These are phyloP conservation scores for Lentinus polychrous DNA, from an alignment of 1,284 basidiomycete species.

Conservation along the genomic window DNA sequence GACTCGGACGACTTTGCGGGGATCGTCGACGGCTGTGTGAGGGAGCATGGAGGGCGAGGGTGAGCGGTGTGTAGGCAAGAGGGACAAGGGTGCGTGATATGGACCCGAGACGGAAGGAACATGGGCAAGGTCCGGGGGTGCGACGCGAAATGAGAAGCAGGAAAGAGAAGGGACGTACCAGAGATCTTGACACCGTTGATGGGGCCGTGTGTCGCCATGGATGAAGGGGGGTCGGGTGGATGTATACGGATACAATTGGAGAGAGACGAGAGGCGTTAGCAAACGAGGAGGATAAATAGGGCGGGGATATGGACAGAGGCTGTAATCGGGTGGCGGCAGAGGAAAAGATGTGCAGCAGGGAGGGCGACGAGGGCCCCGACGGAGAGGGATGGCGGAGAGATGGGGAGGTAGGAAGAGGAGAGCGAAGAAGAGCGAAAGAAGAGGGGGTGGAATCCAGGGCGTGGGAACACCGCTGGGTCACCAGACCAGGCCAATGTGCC, in stretches of 20 bases:
- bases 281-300: slow-evolving; percentile 1
- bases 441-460: slow-evolving; percentile 10
- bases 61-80: slow-evolving; percentile 13
- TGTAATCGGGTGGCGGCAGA: neutral
- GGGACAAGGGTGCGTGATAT: slow-evolving; percentile 18
- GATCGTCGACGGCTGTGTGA: slow-evolving; percentile 79
- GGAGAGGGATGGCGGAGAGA: neutral
- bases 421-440: slow-evolving; percentile 14
- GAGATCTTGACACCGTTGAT: slow-evolving; percentile 90
- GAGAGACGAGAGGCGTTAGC: slow-evolving; percentile 2
- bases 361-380: neutral
- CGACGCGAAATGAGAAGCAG: slow-evolving; percentile 23
- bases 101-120: slow-evolving; percentile 1
- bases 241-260: slow-evolving; percentile 26
- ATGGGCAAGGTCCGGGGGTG: neutral
- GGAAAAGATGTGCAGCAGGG: neutral
- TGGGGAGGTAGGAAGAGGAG: slow-evolving; percentile 6
- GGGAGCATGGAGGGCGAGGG: slow-evolving; percentile 8
- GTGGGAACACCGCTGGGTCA: slow-evolving; percentile 1
- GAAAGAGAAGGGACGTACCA: slow-evolving; percentile 48
- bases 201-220: slow-evolving; percentile 72
- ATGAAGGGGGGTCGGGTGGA: slow-evolving; percentile 9
- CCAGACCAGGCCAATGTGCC: neutral
- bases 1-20: slow-evolving; percentile 91
- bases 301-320: neutral